Conservation (phyloP, 208 protist species). For the Leishmania mexicana region DNA sequence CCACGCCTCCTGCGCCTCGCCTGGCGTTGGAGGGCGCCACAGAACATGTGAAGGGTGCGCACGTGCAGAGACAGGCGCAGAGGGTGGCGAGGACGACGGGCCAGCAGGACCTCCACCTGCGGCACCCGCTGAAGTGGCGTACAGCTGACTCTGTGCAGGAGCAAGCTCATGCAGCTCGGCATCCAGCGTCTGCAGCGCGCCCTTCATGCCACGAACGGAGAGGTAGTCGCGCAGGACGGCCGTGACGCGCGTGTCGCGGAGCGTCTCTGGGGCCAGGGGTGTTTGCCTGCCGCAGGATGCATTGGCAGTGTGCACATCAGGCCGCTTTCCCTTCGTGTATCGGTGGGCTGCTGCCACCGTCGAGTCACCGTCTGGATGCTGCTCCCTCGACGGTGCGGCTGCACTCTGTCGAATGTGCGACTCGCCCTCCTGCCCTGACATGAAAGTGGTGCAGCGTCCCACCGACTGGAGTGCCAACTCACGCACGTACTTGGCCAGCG, state of each 20-base stretch:
- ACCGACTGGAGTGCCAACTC: constrained; percentile 16
- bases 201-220: constrained; percentile 46
- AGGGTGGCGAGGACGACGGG: neutral
- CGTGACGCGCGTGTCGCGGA: constrained; percentile 41
- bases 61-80: neutral
- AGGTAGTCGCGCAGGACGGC: constrained; percentile 61
- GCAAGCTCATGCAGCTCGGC: constrained; percentile 41
- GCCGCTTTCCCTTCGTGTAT: neutral
- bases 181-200: constrained; percentile 42
- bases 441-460: constrained; percentile 5
- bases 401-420: constrained; percentile 2
- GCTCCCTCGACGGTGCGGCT: neutral
- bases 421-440: constrained; percentile 11
- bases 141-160: constrained; percentile 10
- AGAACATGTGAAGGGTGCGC: neutral
- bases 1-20: constrained; percentile 29
- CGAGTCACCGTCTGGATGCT: neutral
- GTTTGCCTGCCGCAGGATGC: neutral
- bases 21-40: constrained; percentile 1
- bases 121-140: constrained; percentile 1
- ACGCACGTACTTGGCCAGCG: constrained; percentile 18
- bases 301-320: neutral
- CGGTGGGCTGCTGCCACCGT: neutral
- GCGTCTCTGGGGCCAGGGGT: constrained; percentile 12
- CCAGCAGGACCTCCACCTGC: neutral